A percentile compares a stretch with the other conserved stretches of the same genome.
These are phyloP conservation scores for Perilla frutescens DNA, from an alignment of 257 asterid genomes.

Conservation along the genomic window DNA sequence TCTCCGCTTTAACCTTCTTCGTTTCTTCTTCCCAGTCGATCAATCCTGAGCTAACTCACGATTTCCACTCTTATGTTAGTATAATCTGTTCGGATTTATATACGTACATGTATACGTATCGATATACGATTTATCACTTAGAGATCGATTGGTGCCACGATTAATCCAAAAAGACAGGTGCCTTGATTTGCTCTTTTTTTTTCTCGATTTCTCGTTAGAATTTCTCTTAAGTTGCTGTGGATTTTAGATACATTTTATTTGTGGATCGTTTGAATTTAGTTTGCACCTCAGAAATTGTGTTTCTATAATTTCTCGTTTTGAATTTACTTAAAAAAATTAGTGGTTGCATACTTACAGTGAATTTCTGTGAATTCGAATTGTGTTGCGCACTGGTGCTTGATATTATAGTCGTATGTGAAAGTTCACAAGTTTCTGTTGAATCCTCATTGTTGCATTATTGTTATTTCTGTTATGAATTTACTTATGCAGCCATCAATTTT, in stretches of 20 bases:
- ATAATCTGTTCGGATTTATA: constrained; percentile 12
- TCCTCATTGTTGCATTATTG: constrained; percentile 14
- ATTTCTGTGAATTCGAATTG: not conserved
- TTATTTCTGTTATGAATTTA: not conserved
- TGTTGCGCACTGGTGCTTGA: constrained; percentile 9
- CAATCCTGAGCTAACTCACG: constrained; percentile 23
- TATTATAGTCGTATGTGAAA: constrained; percentile 2
- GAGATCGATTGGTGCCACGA: constrained; percentile 43
- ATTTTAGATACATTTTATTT: not conserved
- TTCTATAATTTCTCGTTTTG: not conserved
- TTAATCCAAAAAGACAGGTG: constrained; percentile 30
- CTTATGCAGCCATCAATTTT: not conserved
- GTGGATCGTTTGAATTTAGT: not conserved
- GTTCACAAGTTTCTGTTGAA: constrained; percentile 12
- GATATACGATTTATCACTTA: constrained; percentile 37
- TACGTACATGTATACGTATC: constrained; percentile 28
- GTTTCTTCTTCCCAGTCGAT: constrained; percentile 40
- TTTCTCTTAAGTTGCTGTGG: not conserved
- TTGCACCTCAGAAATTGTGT: not conserved
- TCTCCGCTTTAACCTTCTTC: constrained; percentile 32
- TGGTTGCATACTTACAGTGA: not conserved
- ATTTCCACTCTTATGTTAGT: constrained; percentile 1
- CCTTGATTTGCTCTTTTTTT: constrained; percentile 9
- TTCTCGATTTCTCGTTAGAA: not conserved
- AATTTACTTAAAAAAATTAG: not conserved